Evolutionary conservation across 495 filamentous ascomycete genomes (phyloP), one percentile per base, ranked within the genome.

Genomic region (Halenospora varia): DNA sequence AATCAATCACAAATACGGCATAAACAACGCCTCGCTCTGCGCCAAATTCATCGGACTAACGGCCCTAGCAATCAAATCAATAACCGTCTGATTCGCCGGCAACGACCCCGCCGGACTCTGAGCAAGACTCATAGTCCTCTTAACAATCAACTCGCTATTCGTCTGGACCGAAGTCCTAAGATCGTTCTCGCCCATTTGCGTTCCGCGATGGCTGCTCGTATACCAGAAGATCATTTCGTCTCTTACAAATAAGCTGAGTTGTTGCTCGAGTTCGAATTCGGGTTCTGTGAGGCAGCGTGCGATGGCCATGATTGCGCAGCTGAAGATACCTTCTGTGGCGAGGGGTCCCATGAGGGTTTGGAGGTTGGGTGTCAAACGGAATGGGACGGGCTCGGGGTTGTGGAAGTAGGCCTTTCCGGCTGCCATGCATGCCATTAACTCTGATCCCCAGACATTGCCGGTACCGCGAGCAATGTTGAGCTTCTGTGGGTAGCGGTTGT

Each of bases 181-280:
- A 69, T 88, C 85, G 9, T 73, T 78, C 42, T 92, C 88, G 20
- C 78, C 79, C 49, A 90, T 76, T n/a, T 68, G 72, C 2, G 68
- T 62, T 0, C 66, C 60, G 23, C 90, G 84, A 67, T 96, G 89
- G 53, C 88, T 85, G 54, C 82, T 84, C 9, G 90, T 96, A 63
- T 89, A 90, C 94, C 94, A 97, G 73, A 92, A 96, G 65, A 92
- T 91, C 85, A 97, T 95, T 71, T 99, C 95, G 63, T 99, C 95
- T 20, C 93, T 81, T 53, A 99, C 92, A 67, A 96, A 97, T 61
- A 99, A 81, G 55, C 86, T 88, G 19, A 99, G 81, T 59, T 94
- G 90, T 70, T 94, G 89, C 61, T 96, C 95, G 11, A 99, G 79
- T 69, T 96, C 90, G 62, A 87, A 80, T 61, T 89, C 89, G 25